Percentiles rank a stretch among this genome's conserved stretches.
Evolutionary conservation across 23 red algal genomes (phyloP).

Genomic region (Cyanidium caldarium): DNA sequence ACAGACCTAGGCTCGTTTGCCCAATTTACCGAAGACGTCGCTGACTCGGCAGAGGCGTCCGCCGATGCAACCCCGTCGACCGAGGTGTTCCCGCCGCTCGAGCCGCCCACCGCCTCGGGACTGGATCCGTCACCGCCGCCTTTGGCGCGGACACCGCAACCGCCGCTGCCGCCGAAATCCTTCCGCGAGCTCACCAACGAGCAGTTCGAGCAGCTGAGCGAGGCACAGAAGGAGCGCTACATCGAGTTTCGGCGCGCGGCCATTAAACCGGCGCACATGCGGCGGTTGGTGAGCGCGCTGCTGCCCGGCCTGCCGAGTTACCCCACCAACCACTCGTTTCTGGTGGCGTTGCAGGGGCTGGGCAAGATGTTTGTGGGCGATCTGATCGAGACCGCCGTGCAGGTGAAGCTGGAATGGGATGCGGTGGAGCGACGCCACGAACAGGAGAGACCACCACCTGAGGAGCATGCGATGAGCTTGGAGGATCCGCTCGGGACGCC

Average conservation of each 20-base stretch:
- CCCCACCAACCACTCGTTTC: slow-evolving; percentile 10
- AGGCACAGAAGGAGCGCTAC: slow-evolving; percentile 9
- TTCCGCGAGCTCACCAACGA: slow-evolving; percentile 6
- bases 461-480: background rate
- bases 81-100: too few relatives aligned
- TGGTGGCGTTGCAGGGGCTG: slow-evolving; percentile 71
- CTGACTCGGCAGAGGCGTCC: too few relatives aligned
- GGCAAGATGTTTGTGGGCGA: slow-evolving; percentile 89
- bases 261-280: background rate
- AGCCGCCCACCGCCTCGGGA: too few relatives aligned
- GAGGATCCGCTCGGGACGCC: background rate
- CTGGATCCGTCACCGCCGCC: too few relatives aligned
- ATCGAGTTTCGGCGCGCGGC: background rate
- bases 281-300: background rate
- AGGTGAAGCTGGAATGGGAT: slow-evolving; percentile 37
- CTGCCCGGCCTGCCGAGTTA: background rate
- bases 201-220: background rate
- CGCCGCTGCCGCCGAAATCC: too few relatives aligned
- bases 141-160: too few relatives aligned
- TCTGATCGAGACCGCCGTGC: slow-evolving; percentile 56
- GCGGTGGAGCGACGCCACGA: too few relatives aligned
- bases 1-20: too few relatives aligned
- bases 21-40: too few relatives aligned
- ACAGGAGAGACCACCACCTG: background rate
- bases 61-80: too few relatives aligned